phyloP scores from a whole-genome alignment of 495 filamentous ascomycete species.

The Hapsidospora chrysogenum region DNA sequence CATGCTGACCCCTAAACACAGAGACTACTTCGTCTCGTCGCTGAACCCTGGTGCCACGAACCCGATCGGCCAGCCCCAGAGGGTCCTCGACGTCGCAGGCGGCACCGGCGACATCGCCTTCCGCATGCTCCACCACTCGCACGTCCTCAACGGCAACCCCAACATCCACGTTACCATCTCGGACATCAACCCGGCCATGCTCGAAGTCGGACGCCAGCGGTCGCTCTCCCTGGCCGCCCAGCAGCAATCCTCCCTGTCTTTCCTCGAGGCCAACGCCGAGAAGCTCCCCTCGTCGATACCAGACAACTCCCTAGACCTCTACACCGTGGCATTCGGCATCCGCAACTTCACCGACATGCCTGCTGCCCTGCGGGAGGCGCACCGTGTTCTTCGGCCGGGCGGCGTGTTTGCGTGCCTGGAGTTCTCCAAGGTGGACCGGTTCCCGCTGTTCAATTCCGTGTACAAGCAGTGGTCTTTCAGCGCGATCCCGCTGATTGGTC shows the following conservation, averaged over 20 bases:
- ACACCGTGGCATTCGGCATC: constrained; percentile 96
- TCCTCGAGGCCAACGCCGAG: constrained; percentile 86
- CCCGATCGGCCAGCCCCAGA: constrained; percentile 26
- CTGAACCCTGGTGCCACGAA: constrained; percentile 69
- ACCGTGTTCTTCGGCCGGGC: constrained; percentile 79
- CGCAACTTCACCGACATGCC: constrained; percentile 88
- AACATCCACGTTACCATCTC: constrained; percentile 69
- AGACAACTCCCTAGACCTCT: constrained; percentile 58
- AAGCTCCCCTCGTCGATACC: constrained; percentile 43
- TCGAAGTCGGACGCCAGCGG: constrained; percentile 71
- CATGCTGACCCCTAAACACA: constrained; percentile 7
- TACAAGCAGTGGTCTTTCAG: constrained; percentile 95
- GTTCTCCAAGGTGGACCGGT: constrained; percentile 68
- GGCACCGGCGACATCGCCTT: constrained; percentile 97
- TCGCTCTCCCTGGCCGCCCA: constrained; percentile 26
- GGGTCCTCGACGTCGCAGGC: constrained; percentile 92
- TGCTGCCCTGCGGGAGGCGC: constrained; percentile 61
- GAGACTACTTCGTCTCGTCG: constrained; percentile 84
- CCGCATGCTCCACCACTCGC: constrained; percentile 82
- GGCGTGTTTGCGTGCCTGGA: constrained; percentile 95
- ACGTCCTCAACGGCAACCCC: constrained; percentile 63
- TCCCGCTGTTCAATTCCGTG: constrained; percentile 53
- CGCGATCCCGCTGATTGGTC: constrained; percentile 87
- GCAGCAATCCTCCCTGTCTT: constrained; percentile 40
- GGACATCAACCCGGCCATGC: constrained; percentile 93